These are phyloP conservation scores for Cyphellophora attinorum DNA, from an alignment of 2,329 filamentous ascomycete genomes.

Conservation along the genomic window DNA sequence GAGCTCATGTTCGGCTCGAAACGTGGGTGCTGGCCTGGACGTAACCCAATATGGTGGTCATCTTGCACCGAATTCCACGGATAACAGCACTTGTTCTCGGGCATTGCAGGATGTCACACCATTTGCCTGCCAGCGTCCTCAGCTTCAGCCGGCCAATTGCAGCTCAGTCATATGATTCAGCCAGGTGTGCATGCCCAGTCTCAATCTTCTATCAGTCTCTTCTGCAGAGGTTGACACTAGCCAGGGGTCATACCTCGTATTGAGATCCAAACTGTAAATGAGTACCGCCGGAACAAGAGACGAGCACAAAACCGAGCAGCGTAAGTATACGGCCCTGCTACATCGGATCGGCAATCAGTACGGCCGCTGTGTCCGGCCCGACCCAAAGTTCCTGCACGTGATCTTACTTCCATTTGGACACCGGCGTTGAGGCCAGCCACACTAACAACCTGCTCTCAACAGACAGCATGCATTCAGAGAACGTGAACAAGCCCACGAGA, in stretches of 20 bases:
- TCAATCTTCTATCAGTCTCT: background rate
- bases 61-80: background rate
- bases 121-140: background rate
- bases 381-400: background rate
- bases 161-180: conserved; percentile 1
- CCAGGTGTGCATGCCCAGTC: background rate
- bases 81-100: background rate
- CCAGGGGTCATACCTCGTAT: background rate
- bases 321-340: background rate
- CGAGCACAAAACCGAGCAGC: background rate
- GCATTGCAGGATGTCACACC: background rate
- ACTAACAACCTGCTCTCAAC: background rate
- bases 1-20: too few species aligned
- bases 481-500: background rate
- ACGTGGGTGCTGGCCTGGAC: too few species aligned
- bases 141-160: too few species aligned
- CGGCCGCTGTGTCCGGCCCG: background rate
- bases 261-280: background rate
- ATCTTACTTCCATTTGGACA: too few species aligned
- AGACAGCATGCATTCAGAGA: conserved; percentile 1
- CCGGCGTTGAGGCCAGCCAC: background rate
- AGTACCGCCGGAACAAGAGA: background rate
- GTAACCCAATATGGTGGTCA: background rate
- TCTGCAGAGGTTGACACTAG: too few species aligned
- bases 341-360: background rate